Evolutionary conservation across 176 grass and related monocot genomes (phyloP), one percentile per base, ranked within the genome.

Genomic region (Oryza officinalis): DNA sequence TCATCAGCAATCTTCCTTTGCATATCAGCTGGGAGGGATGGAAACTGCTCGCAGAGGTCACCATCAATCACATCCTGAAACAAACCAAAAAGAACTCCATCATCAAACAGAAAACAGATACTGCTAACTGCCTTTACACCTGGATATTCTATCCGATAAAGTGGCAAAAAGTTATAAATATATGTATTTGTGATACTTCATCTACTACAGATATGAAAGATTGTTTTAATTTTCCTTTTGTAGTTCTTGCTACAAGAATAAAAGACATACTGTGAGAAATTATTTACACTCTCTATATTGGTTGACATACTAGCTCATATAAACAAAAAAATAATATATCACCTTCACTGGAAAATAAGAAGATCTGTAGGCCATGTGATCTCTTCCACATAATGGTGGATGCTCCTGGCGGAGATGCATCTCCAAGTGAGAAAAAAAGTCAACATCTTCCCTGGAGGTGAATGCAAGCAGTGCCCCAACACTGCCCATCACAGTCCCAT

Each of bases 351-450:
- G 91, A 81, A 99, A 99, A 86, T 96, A 99, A 67, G 91, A 85
- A 86, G 93, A 99, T 83, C 97, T 91, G 77, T 92, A 99, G 43
- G 93, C 86, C 89, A 96, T 99, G 81, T 99, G 97, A 87, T 96
- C 97, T 87, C 97, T 92, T 81, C 97, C 97, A 79, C 97, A 96
- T 38, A 96, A 88, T 78, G 97, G 97, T 60, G 97, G 97, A 86
- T 96, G 94, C 72, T 99, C 97, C 84, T 99, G 97, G 26, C 93
- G 85, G 63, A 99, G 94, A 89, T 99, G 97, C 97, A 99, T 99
- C 86, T 99, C 97, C 74, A 99, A 92, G 77, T 99, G 97, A 32
- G 93, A 99, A 71, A 99, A 99, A 85, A 99, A 99, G 60, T 99
- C 97, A 27, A 99, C 93, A 89, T 99, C 91, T 88, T 99, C 97